Percentiles rank a stretch among this genome's conserved stretches.
phyloP scores from a whole-genome alignment of 306 rosid genomes.

The Lathyrus oleraceus region DNA sequence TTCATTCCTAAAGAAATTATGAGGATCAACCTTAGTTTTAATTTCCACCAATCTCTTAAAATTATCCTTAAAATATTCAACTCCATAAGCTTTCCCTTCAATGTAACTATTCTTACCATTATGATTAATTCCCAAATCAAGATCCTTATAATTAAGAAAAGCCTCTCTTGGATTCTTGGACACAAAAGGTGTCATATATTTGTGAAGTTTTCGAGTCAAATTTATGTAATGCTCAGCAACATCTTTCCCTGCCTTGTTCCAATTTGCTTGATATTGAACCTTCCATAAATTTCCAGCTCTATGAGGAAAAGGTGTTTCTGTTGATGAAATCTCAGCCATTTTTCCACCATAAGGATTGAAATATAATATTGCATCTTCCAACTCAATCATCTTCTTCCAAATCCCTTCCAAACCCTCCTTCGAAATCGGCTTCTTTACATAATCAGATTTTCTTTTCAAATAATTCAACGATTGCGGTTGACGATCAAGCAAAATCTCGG shows the following conservation, averaged over 20 bases:
- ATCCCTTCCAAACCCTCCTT: conserved; percentile 55
- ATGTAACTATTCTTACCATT: conserved; percentile 47
- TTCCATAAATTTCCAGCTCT: conserved; percentile 66
- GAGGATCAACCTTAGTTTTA: conserved; percentile 66
- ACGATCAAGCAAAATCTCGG: conserved; percentile 57
- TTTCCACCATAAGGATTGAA: conserved; percentile 73
- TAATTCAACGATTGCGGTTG: conserved; percentile 47
- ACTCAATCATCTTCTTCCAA: conserved; percentile 67
- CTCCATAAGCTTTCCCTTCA: conserved; percentile 62
- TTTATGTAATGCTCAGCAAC: conserved; percentile 40
- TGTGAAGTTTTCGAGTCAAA: conserved; percentile 49
- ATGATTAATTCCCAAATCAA: conserved; percentile 69
- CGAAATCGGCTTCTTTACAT: conserved; percentile 53
- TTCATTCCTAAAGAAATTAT: conserved; percentile 65
- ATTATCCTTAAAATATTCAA: conserved; percentile 63
- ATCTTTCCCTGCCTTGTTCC: conserved; percentile 52
- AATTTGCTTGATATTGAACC: conserved; percentile 65
- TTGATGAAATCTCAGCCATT: conserved; percentile 63
- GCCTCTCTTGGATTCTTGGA: conserved; percentile 68
- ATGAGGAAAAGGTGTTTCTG: conserved; percentile 63
- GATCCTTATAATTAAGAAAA: conserved; percentile 66
- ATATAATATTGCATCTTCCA: conserved; percentile 44
- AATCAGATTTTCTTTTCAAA: conserved; percentile 76
- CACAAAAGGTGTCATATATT: conserved; percentile 65
- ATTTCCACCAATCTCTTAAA: conserved; percentile 61